These are phyloP conservation scores for Solidago caesia DNA, from an alignment of 129 eudicot genomes.

Conservation along the genomic window DNA sequence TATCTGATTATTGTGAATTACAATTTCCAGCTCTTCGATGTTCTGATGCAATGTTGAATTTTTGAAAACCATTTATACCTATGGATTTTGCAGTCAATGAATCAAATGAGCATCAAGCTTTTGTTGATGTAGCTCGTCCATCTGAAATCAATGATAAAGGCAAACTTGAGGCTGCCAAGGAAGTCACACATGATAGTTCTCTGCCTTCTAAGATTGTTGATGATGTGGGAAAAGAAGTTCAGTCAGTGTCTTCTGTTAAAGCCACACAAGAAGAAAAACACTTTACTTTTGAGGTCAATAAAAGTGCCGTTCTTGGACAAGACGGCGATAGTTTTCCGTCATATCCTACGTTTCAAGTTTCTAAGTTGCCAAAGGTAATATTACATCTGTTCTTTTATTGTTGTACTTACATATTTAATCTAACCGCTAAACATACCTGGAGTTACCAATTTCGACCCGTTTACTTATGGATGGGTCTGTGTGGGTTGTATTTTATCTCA, in stretches of 20 bases:
- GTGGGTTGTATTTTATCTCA: background rate
- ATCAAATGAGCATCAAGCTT: slow-evolving; percentile 24
- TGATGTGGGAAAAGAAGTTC: slow-evolving; percentile 20
- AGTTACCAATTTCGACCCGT: background rate
- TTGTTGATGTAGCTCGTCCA: slow-evolving; percentile 16
- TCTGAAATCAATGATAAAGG: slow-evolving; percentile 17
- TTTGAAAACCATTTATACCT: slow-evolving; percentile 12
- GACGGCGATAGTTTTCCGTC: slow-evolving; percentile 43
- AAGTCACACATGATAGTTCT: slow-evolving; percentile 31
- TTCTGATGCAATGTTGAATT: background rate
- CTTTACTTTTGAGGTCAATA: slow-evolving; percentile 59
- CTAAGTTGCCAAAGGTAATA: slow-evolving; percentile 32
- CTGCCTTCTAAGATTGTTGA: slow-evolving; percentile 17
- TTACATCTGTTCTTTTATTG: slow-evolving; percentile 7
- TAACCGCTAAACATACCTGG: background rate
- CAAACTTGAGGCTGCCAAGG: slow-evolving; percentile 22
- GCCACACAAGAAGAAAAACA: slow-evolving; percentile 44
- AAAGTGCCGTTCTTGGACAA: slow-evolving; percentile 45
- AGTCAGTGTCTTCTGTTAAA: slow-evolving; percentile 25
- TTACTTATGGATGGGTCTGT: background rate
- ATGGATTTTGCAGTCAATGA: slow-evolving; percentile 30
- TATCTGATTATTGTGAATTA: background rate
- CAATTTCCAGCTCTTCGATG: background rate
- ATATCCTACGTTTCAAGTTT: slow-evolving; percentile 35
- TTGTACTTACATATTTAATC: slow-evolving; percentile 21